phyloP scores from a whole-genome alignment of 805 yeast genomes.

The Ogataea zsoltii region DNA sequence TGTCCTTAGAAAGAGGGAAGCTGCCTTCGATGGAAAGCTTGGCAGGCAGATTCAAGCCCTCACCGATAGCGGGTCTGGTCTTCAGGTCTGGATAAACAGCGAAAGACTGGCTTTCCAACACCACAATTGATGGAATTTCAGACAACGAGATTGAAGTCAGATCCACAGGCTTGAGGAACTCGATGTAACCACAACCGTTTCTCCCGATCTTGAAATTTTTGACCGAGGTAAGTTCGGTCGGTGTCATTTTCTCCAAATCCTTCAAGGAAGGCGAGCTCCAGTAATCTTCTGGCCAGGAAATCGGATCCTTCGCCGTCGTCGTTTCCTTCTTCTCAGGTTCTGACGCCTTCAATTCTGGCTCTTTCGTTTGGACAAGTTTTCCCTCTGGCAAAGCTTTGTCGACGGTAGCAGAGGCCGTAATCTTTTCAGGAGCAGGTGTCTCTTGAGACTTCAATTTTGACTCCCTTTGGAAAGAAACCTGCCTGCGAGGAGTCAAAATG shows the following conservation, averaged over 20 bases:
- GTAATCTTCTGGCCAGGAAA: constrained; percentile 59
- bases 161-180: constrained; percentile 81
- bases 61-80: constrained; percentile 63
- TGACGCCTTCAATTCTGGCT: neutral
- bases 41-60: constrained; percentile 80
- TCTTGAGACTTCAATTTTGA: neutral
- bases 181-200: constrained; percentile 71
- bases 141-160: constrained; percentile 65
- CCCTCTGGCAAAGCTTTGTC: neutral
- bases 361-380: neutral
- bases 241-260: constrained; percentile 57
- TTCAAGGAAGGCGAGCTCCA: constrained; percentile 81
- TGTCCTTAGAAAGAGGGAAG: constrained; percentile 74
- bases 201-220: constrained; percentile 75
- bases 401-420: neutral
- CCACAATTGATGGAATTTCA: constrained; percentile 65
- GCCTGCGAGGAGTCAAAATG: constrained; percentile 29
- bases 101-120: constrained; percentile 60
- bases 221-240: constrained; percentile 65
- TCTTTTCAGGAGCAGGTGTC: neutral
- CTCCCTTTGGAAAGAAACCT: constrained; percentile 35
- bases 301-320: neutral
- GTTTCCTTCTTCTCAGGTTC: neutral
- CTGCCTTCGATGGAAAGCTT: constrained; percentile 74
- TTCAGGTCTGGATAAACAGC: constrained; percentile 71